These are phyloP conservation scores for Rhynchospora pubera DNA, from an alignment of 176 grass and related monocot genomes.

Conservation along the genomic window DNA sequence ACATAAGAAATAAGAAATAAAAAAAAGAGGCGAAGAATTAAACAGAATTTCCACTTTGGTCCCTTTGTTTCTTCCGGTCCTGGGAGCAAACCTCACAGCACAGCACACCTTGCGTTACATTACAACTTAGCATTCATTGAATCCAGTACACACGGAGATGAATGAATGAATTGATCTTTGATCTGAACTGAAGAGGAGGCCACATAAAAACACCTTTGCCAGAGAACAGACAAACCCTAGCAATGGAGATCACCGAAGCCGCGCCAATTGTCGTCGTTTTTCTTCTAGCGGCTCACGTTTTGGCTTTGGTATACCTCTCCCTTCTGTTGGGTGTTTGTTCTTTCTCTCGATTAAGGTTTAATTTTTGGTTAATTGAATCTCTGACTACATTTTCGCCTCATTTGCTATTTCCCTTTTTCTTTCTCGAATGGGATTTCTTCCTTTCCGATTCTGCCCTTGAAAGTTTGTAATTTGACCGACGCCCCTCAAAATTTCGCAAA, in stretches of 20 bases:
- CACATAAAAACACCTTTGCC: neutral
- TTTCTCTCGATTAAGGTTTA: neutral
- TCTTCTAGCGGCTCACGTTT: conserved; percentile 13
- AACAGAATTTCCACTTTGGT: neutral
- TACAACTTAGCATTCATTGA: neutral
- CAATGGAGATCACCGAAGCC: conserved; percentile 25
- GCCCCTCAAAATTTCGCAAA: neutral
- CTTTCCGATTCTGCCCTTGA: neutral
- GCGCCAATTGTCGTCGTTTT: conserved; percentile 12
- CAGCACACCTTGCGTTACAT: neutral
- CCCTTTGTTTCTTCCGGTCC: neutral
- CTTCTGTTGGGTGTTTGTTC: neutral
- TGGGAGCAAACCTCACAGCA: neutral
- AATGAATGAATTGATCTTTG: neutral
- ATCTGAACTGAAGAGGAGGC: neutral
- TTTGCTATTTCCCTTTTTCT: neutral
- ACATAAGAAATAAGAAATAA: neutral
- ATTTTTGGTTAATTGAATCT: neutral
- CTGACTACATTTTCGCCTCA: neutral
- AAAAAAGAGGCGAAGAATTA: neutral
- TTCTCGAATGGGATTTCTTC: neutral
- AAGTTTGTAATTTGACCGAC: neutral
- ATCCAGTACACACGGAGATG: neutral
- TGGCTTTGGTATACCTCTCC: conserved; percentile 18
- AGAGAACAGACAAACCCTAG: neutral